Conservation (phyloP, 2,329 filamentous ascomycete genomes). For the Colletotrichum viniferum region DNA sequence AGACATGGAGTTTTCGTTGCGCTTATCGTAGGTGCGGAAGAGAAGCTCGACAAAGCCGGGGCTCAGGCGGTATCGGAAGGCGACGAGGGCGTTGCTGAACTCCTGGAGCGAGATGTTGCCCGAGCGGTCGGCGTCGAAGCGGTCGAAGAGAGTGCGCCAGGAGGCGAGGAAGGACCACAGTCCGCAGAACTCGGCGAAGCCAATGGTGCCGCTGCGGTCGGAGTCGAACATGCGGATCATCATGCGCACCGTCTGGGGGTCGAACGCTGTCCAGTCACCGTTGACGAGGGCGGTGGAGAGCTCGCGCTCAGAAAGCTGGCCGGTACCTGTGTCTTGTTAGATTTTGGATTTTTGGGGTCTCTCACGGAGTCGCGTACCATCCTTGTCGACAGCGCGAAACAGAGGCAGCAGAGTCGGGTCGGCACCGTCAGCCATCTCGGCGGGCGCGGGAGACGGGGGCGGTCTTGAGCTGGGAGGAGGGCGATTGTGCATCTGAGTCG, state of each 20-base stretch:
- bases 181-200: conserved; percentile 94
- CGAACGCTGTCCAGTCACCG: conserved; percentile 93
- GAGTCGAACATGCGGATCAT: conserved; percentile 99
- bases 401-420: conserved; percentile 82
- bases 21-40: conserved; percentile 89
- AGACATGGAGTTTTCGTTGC: conserved; percentile 72
- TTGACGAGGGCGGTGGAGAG: conserved; percentile 92
- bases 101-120: conserved; percentile 87
- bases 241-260: conserved; percentile 93
- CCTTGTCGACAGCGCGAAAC: conserved; percentile 90
- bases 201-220: conserved; percentile 86
- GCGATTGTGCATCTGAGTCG: conserved; percentile 47
- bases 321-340: conserved; percentile 59
- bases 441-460: conserved; percentile 66
- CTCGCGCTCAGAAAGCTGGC: conserved; percentile 84
- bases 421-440: conserved; percentile 49
- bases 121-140: conserved; percentile 86
- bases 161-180: conserved; percentile 95
- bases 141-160: conserved; percentile 93
- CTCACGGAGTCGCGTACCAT: conserved; percentile 55
- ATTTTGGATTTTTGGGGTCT: neutral
- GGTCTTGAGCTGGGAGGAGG: conserved; percentile 64
- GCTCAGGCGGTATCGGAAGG: conserved; percentile 92
- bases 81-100: conserved; percentile 87
- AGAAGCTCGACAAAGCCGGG: conserved; percentile 82